Base-by-base conservation (phyloP, 2,329 filamentous ascomycete species). In the Tricladium varicosporioides region DNA sequence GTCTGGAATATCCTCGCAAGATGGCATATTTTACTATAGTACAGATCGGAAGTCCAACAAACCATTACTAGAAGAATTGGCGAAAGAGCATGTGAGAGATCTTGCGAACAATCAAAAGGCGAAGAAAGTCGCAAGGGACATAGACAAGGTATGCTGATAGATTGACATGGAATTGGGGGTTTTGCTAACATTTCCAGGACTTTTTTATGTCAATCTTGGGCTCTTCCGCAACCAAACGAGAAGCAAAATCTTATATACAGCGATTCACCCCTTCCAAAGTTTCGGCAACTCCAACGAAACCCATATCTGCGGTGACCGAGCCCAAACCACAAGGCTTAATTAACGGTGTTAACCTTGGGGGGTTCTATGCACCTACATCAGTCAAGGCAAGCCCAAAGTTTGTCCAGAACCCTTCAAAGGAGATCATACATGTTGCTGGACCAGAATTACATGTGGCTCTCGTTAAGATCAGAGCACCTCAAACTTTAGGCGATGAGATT, bases 211-310 rank as follows among this genome's bases (percentile, higher is more conserved):
- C 91, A 14, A 83, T 97, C 2, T 79, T 99, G 32, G 91, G 90
- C 67, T 91, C 92, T 15, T 91, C 92, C 10, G 89, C 92, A 5
- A 97, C 93, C 0, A 96, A 92, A 73, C 86, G 94, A 66, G 94
- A 99, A 75, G 92, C 92, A 48, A 92, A 89, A 73, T 86, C 90
- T 40, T 99, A 97, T 70, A 80, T 99, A 14, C 88, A 94, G 65
- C 92, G 91, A 60, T 96, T 97, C 71, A 86, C 84, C 50, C 74
- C 75, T 8, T 60, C 70, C 59, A 58, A 70, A 61, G 52, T 68
- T 64, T 15, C 63, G n/a, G 66, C 70, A 22, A 47, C 16, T 62
- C 31, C 49, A 14, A 40, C 36, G 7, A 22, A 44, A 22, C 60
- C 48, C 44, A 19, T 58, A 7, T 11, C 46, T 11, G 10, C 55